Evolutionary conservation across 257 asterid species (phyloP), one percentile per base, ranked within the genome.

Genomic region (Penstemon barbatus): DNA sequence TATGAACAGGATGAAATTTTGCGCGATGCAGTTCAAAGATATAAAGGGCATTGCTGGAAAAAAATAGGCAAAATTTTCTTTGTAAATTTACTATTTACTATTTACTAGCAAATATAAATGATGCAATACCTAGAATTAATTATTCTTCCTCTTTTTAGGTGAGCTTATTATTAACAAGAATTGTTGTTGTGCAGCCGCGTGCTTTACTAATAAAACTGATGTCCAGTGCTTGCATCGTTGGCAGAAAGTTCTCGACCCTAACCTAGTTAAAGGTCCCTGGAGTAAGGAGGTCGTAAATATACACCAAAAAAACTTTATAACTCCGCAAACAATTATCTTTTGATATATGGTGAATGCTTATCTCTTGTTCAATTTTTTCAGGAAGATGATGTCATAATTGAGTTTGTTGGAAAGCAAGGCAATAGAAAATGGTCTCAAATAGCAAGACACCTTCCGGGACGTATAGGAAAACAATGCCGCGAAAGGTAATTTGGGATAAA

Each of bases 171-270:
- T 18, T 39, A 9, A 13, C 9, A 49, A 10, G 18, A 37, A 38
- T n/a, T 55, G 39, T 46, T 61, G 0, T 39, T 57, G 63, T 79
- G 71, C 80, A 86, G 92, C 87, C 5, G 65, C 68, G 6, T 67
- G 77, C 58, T 78, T 86, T 39, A 79, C 85, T 41, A 79, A 78
- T 65, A 83, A 88, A 77, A 74, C 86, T 37, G 85, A 82, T 19
- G 83, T 79, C 3, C 92, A 80, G 52, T 86, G 92, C 74, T 67
- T 82, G 76, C 89, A 86, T 57, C 87, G 89, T 1, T 86, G 86
- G 87, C 83, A 77, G 68, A 84, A 86, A 49, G 92, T 86, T 77
- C 72, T 84, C n/a, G 54, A 80, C 38, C 92, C 89, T 2, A 67
- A 74, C 3, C 77, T 84, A 25, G 73, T 78, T 65, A 84, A 86